A percentile compares a stretch with the other conserved stretches of the same genome.
These are phyloP conservation scores for Triglochin maritima DNA, from an alignment of 106 monocot species.

Conservation along the genomic window DNA sequence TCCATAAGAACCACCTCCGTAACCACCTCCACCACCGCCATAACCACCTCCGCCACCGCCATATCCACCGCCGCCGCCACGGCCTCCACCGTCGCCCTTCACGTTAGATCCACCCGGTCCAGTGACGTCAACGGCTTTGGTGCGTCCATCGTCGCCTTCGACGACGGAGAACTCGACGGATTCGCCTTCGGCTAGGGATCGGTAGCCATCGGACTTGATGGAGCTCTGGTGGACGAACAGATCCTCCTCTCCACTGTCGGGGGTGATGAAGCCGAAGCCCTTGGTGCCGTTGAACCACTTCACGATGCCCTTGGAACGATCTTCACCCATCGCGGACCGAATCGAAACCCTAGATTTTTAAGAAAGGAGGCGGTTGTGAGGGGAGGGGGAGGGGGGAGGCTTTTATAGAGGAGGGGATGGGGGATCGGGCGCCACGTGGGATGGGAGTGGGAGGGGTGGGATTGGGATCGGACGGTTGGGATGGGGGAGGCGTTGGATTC, in stretches of 20 bases:
- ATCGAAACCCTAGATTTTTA: background rate
- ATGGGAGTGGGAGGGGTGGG: no score
- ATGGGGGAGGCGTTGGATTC: no score
- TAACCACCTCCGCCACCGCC: slow-evolving; percentile 11
- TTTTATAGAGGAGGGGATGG: no score
- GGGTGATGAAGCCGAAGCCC: slow-evolving; percentile 41
- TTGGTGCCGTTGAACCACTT: slow-evolving; percentile 37
- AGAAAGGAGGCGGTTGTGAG: no score
- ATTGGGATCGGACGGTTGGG: no score
- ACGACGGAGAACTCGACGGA: slow-evolving; percentile 22
- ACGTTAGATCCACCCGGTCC: slow-evolving; percentile 16
- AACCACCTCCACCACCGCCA: slow-evolving; percentile 6
- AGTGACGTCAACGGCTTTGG: slow-evolving; percentile 33
- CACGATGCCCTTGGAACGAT: slow-evolving; percentile 27
- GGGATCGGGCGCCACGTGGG: no score
- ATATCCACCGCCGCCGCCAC: slow-evolving; percentile 9
- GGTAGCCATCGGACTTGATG: slow-evolving; percentile 33
- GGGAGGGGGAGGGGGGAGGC: no score
- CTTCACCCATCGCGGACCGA: slow-evolving; percentile 1
- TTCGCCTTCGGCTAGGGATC: slow-evolving; percentile 30
- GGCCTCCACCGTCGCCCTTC: slow-evolving; percentile 12
- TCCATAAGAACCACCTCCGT: background rate
- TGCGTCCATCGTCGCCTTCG: slow-evolving; percentile 31
- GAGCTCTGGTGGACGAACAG: slow-evolving; percentile 41
- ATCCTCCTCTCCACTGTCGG: slow-evolving; percentile 28